Percentiles rank a stretch among this genome's conserved stretches.
Evolutionary conservation across 257 asterid genomes (phyloP).

Genomic region (Przewalskia tangutica): DNA sequence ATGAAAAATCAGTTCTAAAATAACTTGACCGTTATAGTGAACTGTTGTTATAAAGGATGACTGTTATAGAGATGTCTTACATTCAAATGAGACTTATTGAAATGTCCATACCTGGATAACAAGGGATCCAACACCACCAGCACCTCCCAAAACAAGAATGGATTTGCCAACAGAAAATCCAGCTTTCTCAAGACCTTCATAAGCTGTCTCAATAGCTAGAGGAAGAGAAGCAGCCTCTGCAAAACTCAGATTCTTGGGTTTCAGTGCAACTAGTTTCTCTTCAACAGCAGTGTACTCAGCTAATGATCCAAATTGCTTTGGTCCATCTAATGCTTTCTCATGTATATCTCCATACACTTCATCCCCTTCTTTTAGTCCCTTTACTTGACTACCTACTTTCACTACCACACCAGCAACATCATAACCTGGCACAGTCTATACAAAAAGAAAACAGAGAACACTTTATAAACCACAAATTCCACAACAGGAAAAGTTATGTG

Average conservation of each 20-base stretch:
- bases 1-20: background rate
- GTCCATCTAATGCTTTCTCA: constrained; percentile 77
- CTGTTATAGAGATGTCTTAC: background rate
- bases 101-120: constrained; percentile 56
- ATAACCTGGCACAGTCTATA: constrained; percentile 82
- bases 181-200: constrained; percentile 67
- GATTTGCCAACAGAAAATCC: constrained; percentile 72
- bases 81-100: background rate
- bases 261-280: constrained; percentile 71
- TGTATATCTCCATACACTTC: constrained; percentile 74
- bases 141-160: constrained; percentile 92
- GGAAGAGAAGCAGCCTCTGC: constrained; percentile 77
- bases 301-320: constrained; percentile 66
- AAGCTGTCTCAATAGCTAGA: constrained; percentile 80
- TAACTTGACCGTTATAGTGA: background rate
- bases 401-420: constrained; percentile 91
- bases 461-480: too few species aligned
- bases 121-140: constrained; percentile 92
- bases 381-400: constrained; percentile 76
- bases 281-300: constrained; percentile 86
- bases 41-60: too few species aligned
- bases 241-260: constrained; percentile 67
- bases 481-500: background rate
- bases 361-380: constrained; percentile 72
- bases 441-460: background rate